Evolutionary conservation across 768 basidiomycete genomes (phyloP).

Genomic region (Cystobasidium onofrii): DNA sequence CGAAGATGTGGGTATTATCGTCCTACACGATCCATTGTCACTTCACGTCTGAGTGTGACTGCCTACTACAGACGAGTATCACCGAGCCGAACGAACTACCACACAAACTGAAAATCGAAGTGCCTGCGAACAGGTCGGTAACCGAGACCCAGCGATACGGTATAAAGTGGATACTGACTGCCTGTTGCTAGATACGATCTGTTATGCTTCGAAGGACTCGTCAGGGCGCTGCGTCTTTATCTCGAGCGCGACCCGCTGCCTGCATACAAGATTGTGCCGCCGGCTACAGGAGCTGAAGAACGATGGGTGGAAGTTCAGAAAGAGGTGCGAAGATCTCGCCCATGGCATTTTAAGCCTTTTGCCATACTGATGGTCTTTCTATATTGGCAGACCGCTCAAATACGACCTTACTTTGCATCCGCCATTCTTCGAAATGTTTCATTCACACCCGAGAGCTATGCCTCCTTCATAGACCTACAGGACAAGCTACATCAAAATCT

Average conservation of each 20-base stretch:
- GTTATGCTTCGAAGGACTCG: conserved; percentile 91
- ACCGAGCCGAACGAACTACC: conserved; percentile 37
- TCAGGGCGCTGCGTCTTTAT: conserved; percentile 75
- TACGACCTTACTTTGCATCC: conserved; percentile 84
- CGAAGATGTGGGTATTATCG: conserved; percentile 63
- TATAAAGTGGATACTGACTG: not conserved
- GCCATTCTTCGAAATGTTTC: conserved; percentile 82
- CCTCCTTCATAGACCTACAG: conserved; percentile 97
- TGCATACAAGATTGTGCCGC: conserved; percentile 52
- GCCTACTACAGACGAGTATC: conserved; percentile 34
- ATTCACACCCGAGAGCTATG: conserved; percentile 80
- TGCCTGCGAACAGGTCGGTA: conserved; percentile 87
- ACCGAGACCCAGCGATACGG: too few species aligned
- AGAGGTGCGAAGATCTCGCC: conserved; percentile 53
- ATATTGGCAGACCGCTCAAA: conserved; percentile 57
- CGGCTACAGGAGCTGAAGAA: conserved; percentile 32
- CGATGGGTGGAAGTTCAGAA: conserved; percentile 62
- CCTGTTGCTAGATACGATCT: conserved; percentile 66
- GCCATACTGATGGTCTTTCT: not conserved
- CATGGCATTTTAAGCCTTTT: not conserved
- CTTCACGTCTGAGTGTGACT: not conserved
- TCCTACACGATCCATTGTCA: not conserved
- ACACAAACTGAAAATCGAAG: conserved; percentile 95
- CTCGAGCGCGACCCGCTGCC: conserved; percentile 52
- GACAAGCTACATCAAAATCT: conserved; percentile 98